phyloP scores from a whole-genome alignment of 805 yeast species.

The Pichia californica region DNA sequence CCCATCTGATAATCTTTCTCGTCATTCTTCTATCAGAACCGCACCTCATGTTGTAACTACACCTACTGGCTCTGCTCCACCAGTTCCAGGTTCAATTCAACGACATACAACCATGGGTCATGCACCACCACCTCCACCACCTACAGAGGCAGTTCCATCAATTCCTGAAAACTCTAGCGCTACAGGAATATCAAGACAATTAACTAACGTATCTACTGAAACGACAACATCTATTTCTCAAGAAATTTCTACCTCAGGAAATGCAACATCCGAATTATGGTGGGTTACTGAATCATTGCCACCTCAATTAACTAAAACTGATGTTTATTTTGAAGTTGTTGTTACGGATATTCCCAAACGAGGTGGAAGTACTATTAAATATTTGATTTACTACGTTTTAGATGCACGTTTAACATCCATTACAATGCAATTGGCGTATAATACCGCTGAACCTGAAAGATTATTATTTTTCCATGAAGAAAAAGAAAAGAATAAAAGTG shows the following conservation, averaged over 20 bases:
- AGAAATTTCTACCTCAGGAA: background rate
- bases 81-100: background rate
- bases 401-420: constrained; percentile 69
- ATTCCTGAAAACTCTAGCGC: background rate
- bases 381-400: constrained; percentile 64
- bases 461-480: constrained; percentile 37
- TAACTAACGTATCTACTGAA: constrained; percentile 7
- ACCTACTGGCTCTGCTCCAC: constrained; percentile 4
- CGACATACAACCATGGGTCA: constrained; percentile 8
- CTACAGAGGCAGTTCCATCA: background rate
- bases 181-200: background rate
- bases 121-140: constrained; percentile 21
- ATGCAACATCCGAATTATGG: constrained; percentile 42
- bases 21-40: background rate
- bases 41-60: background rate
- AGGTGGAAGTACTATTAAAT: constrained; percentile 40
- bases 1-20: background rate
- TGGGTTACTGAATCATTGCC: constrained; percentile 62
- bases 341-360: constrained; percentile 49
- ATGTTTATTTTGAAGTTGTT: constrained; percentile 61
- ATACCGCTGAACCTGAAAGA: constrained; percentile 45
- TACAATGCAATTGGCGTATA: constrained; percentile 51
- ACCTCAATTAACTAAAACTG: constrained; percentile 37
- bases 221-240: background rate
- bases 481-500: constrained; percentile 40